Percentiles rank a stretch among this genome's conserved stretches.
phyloP scores from a whole-genome alignment of 345 rosid species.

The Corymbia maculata region DNA sequence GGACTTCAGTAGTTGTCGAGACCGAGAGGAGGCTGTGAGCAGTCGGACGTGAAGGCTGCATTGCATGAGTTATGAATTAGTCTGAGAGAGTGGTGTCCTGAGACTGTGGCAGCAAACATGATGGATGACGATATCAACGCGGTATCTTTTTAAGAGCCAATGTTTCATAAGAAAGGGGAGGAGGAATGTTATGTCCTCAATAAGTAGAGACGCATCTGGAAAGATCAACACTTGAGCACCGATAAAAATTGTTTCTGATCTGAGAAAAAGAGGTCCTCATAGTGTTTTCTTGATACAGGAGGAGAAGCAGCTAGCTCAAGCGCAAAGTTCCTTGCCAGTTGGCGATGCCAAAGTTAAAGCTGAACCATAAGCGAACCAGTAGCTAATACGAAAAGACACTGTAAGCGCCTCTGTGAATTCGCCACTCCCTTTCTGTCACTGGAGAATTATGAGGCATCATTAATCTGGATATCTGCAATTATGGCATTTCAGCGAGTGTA shows the following conservation, averaged over 20 bases:
- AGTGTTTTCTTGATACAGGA: slow-evolving; percentile 38
- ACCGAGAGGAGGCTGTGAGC: too few species aligned
- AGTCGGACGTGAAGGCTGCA: too few species aligned
- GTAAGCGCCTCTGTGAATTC: neutral
- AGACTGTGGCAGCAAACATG: too few species aligned
- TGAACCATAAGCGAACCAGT: slow-evolving; percentile 27
- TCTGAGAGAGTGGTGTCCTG: too few species aligned
- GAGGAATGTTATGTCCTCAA: too few species aligned
- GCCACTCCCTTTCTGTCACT: neutral
- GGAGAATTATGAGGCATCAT: neutral
- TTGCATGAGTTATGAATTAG: too few species aligned
- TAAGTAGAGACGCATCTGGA: too few species aligned
- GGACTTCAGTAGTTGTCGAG: too few species aligned
- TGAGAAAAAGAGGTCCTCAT: neutral
- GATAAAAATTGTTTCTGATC: neutral
- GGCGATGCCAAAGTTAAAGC: slow-evolving; percentile 75
- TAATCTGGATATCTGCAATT: neutral
- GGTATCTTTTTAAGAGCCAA: too few species aligned
- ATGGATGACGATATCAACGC: too few species aligned
- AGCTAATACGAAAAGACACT: neutral
- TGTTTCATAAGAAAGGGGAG: too few species aligned
- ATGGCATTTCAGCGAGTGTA: neutral
- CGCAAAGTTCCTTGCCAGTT: slow-evolving; percentile 67
- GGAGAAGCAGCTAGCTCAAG: slow-evolving; percentile 60
- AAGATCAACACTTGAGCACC: too few species aligned